Conservation (phyloP, 805 yeast species). For the Komagataella ulmi region DNA sequence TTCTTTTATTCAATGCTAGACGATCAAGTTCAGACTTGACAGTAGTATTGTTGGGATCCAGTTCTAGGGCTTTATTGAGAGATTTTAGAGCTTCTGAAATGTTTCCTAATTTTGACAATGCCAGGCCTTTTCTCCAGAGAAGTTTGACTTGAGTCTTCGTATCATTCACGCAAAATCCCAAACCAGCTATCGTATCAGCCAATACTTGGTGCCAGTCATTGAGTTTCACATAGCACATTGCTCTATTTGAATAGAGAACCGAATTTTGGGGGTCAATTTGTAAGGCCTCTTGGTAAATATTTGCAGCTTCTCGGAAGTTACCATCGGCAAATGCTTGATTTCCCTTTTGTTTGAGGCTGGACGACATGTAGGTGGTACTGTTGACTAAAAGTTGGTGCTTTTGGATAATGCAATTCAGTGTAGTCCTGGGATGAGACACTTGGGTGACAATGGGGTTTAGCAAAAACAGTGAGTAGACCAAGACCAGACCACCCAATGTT, state of each 20-base stretch:
- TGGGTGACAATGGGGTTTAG: not conserved
- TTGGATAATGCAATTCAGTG: not conserved
- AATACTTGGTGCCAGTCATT: constrained; percentile 34
- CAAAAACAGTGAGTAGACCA: too few species aligned
- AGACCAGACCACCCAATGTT: too few species aligned
- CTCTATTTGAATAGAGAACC: constrained; percentile 51
- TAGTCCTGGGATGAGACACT: not conserved
- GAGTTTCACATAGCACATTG: constrained; percentile 48
- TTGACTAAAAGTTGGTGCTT: not conserved
- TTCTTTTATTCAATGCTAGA: constrained; percentile 2
- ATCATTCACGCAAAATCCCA: constrained; percentile 12
- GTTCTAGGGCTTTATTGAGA: constrained; percentile 21
- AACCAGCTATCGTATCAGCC: constrained; percentile 35
- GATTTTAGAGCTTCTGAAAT: constrained; percentile 15
- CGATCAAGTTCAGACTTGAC: constrained; percentile 22
- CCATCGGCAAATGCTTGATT: constrained; percentile 34
- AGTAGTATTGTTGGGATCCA: constrained; percentile 27
- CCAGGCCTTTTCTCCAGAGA: constrained; percentile 34
- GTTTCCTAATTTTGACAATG: constrained; percentile 18
- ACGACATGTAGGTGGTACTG: not conserved
- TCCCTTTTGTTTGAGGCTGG: constrained; percentile 26
- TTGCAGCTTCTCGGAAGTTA: constrained; percentile 36
- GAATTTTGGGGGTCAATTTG: constrained; percentile 33
- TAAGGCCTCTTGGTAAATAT: constrained; percentile 43
- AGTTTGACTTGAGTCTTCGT: constrained; percentile 30